phyloP scores from a whole-genome alignment of 768 basidiomycete genomes.

The Leccinum truebloodii region DNA sequence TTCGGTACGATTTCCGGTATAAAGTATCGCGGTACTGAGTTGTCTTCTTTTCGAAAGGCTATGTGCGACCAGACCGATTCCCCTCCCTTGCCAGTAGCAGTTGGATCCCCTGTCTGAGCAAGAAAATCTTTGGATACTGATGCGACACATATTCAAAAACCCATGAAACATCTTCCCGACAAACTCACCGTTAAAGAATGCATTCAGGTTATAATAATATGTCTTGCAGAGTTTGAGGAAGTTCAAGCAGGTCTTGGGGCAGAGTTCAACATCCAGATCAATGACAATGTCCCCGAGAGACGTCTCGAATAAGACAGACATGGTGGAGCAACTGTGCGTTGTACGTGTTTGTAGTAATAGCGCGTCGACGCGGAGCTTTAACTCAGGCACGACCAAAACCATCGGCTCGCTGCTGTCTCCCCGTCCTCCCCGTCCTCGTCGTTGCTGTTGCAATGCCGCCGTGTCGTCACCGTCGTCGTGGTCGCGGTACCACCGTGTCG shows the following conservation, averaged over 20 bases:
- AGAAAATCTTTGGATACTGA: conserved; percentile 96
- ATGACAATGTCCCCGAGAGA: conserved; percentile 96
- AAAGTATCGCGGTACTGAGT: conserved; percentile 71
- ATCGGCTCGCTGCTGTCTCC: no score
- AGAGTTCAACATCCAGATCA: conserved; percentile 88
- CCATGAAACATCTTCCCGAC: background rate
- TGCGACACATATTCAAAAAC: conserved; percentile 1
- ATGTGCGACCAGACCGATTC: conserved; percentile 85
- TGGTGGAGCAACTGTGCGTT: conserved; percentile 29
- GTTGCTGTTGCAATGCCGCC: no score
- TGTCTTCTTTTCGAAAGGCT: conserved; percentile 42
- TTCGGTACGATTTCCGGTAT: conserved; percentile 77
- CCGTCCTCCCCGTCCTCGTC: no score
- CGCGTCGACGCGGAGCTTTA: background rate
- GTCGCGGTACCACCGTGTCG: no score
- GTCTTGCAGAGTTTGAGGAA: conserved; percentile 97
- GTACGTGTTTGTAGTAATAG: no score
- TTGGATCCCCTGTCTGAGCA: conserved; percentile 95
- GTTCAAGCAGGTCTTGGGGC: conserved; percentile 92
- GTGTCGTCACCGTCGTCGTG: no score
- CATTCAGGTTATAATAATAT: conserved; percentile 95
- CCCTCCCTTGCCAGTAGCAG: conserved; percentile 92
- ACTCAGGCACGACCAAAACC: background rate
- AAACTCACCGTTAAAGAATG: conserved; percentile 93
- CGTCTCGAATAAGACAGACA: conserved; percentile 98